These are phyloP conservation scores for Leptomonas pyrrhocoris DNA, from an alignment of 208 protist genomes.

Conservation along the genomic window DNA sequence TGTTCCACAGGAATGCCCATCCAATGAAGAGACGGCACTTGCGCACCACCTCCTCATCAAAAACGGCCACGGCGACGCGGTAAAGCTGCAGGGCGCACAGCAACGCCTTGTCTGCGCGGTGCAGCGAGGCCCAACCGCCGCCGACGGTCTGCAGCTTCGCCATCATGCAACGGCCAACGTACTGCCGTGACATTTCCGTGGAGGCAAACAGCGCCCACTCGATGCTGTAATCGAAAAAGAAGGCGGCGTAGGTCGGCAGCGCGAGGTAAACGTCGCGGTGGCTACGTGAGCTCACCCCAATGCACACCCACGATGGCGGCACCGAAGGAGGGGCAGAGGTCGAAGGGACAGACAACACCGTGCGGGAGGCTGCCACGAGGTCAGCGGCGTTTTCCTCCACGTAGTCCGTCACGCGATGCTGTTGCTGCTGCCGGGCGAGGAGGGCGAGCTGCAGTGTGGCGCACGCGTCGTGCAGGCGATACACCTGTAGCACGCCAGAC, in stretches of 20 bases:
- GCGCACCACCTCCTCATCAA: slow-evolving; percentile 45
- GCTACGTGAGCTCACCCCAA: neutral
- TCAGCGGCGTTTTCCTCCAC: slow-evolving; percentile 10
- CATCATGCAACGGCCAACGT: slow-evolving; percentile 43
- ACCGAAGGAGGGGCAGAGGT: neutral
- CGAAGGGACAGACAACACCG: neutral
- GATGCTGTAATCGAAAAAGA: slow-evolving; percentile 45
- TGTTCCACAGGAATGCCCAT: slow-evolving; percentile 76
- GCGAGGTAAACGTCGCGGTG: slow-evolving; percentile 30
- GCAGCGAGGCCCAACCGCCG: slow-evolving; percentile 80
- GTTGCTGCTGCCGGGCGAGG: slow-evolving; percentile 8
- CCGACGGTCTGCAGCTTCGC: slow-evolving; percentile 70
- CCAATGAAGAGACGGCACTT: slow-evolving; percentile 78
- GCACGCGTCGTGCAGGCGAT: slow-evolving; percentile 32
- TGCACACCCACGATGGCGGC: slow-evolving; percentile 9
- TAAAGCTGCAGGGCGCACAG: slow-evolving; percentile 58
- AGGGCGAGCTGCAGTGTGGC: slow-evolving; percentile 23
- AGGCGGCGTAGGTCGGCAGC: slow-evolving; percentile 36
- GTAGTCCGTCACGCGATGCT: slow-evolving; percentile 11
- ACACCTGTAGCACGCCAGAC: neutral
- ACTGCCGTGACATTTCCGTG: slow-evolving; percentile 57
- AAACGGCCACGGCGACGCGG: slow-evolving; percentile 33
- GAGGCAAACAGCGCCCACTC: slow-evolving; percentile 48
- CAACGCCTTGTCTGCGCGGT: slow-evolving; percentile 59
- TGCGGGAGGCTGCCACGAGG: slow-evolving; percentile 9